Evolutionary conservation across 169 alveolate genomes (phyloP).

Genomic region (Cryptosporidium canis): DNA sequence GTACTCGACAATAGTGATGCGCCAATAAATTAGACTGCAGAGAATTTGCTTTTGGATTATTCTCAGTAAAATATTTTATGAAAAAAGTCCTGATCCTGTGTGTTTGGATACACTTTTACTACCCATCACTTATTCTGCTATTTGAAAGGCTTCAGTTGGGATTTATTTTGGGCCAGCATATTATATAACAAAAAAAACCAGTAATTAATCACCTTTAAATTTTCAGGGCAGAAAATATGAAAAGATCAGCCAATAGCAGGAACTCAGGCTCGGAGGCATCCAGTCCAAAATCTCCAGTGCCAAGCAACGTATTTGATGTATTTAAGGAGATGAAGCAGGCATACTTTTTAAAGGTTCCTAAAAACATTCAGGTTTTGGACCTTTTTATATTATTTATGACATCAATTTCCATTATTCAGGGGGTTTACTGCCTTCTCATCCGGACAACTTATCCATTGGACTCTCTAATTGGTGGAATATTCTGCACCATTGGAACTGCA

Average conservation of each 20-base stretch:
- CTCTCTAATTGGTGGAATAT: slow-evolving; percentile 63
- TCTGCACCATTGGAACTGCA: slow-evolving; percentile 63
- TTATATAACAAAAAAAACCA: neutral
- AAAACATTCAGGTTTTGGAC: slow-evolving; percentile 38
- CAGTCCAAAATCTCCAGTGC: neutral
- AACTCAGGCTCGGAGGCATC: neutral
- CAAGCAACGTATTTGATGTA: neutral
- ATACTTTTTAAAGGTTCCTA: slow-evolving; percentile 38
- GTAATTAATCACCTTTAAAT: no score
- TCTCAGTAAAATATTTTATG: neutral
- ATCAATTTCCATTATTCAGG: slow-evolving; percentile 20
- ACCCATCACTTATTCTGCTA: neutral
- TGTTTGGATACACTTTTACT: neutral
- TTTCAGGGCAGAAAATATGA: neutral
- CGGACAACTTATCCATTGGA: slow-evolving; percentile 47
- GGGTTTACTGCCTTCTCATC: slow-evolving; percentile 21
- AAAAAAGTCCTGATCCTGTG: neutral
- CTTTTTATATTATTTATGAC: slow-evolving; percentile 22
- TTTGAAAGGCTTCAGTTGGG: neutral
- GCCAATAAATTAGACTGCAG: neutral
- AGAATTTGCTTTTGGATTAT: neutral
- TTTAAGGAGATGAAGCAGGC: slow-evolving; percentile 22
- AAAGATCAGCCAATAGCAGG: neutral
- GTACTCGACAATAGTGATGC: slow-evolving; percentile 29
- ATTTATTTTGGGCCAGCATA: neutral